These are phyloP conservation scores for Anastatica hierochuntica DNA, from an alignment of 345 rosid species.

Conservation along the genomic window DNA sequence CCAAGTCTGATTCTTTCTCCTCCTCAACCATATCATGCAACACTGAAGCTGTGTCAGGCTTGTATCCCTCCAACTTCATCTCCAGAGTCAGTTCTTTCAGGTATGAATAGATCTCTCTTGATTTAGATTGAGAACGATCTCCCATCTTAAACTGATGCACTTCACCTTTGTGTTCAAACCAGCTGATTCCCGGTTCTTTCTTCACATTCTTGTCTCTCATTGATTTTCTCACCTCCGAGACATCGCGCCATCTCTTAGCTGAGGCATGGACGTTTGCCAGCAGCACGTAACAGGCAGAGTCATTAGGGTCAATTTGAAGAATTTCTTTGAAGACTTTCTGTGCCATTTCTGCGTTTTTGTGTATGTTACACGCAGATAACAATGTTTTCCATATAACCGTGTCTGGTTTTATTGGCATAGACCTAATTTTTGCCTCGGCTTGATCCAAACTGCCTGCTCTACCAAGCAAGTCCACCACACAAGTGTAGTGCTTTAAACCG, in stretches of 20 bases:
- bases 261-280: conserved; percentile 61
- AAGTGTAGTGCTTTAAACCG: conserved; percentile 48
- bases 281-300: conserved; percentile 62
- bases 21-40: conserved; percentile 73
- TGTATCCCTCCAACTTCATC: conserved; percentile 59
- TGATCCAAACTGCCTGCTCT: conserved; percentile 52
- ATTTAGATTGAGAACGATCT: conserved; percentile 49
- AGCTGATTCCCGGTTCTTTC: conserved; percentile 76
- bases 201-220: conserved; percentile 59
- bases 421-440: conserved; percentile 56
- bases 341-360: conserved; percentile 54
- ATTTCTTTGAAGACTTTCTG: conserved; percentile 45
- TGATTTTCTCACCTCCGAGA: conserved; percentile 47
- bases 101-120: conserved; percentile 46
- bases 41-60: conserved; percentile 51
- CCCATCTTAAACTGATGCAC: conserved; percentile 52
- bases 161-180: conserved; percentile 58
- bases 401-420: conserved; percentile 57
- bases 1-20: conserved; percentile 60
- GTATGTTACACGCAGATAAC: conserved; percentile 60
- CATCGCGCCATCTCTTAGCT: conserved; percentile 52
- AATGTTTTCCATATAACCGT: conserved; percentile 65
- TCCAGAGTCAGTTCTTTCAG: conserved; percentile 47
- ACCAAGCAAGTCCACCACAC: conserved; percentile 66
- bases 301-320: conserved; percentile 47